phyloP scores from a whole-genome alignment of 2,329 filamentous ascomycete genomes.

The Penicillium sp. region DNA sequence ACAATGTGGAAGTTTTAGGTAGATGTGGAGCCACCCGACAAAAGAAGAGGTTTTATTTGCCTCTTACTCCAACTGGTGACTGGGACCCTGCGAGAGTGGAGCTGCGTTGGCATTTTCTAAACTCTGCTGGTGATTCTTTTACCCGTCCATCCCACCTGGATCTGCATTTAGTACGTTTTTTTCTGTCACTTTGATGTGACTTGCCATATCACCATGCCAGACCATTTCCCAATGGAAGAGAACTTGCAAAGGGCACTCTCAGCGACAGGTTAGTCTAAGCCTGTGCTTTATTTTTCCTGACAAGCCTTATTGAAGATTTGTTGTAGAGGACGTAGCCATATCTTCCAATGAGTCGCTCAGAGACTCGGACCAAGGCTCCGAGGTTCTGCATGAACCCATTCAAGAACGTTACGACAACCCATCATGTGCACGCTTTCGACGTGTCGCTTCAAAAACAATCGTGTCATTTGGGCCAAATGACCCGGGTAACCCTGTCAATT shows the following conservation, averaged over 20 bases:
- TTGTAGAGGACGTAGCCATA: constrained; percentile 10
- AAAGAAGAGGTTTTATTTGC: constrained; percentile 13
- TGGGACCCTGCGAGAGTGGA: constrained; percentile 14
- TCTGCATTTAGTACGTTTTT: constrained; percentile 6
- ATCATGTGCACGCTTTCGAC: constrained; percentile 31
- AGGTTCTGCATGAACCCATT: constrained; percentile 24
- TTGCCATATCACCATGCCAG: constrained; percentile 13
- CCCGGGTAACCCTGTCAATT: constrained; percentile 36
- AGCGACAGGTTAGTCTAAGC: not conserved
- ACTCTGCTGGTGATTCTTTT: constrained; percentile 2
- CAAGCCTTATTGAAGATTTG: not conserved
- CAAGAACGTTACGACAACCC: constrained; percentile 28
- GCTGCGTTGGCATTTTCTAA: constrained; percentile 6
- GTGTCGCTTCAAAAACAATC: constrained; percentile 37
- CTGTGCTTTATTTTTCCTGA: not conserved
- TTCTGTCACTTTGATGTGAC: constrained; percentile 1
- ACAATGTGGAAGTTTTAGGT: constrained; percentile 9
- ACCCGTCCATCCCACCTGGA: constrained; percentile 10
- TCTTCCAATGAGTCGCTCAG: constrained; percentile 12
- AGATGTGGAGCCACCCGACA: constrained; percentile 19
- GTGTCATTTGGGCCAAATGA: constrained; percentile 37
- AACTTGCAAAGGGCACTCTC: constrained; percentile 15
- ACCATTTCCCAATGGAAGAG: constrained; percentile 17
- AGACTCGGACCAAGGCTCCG: constrained; percentile 18
- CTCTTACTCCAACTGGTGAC: constrained; percentile 8